phyloP scores from a whole-genome alignment of 2,329 filamentous ascomycete genomes.

The Tolypocladium tropicale region DNA sequence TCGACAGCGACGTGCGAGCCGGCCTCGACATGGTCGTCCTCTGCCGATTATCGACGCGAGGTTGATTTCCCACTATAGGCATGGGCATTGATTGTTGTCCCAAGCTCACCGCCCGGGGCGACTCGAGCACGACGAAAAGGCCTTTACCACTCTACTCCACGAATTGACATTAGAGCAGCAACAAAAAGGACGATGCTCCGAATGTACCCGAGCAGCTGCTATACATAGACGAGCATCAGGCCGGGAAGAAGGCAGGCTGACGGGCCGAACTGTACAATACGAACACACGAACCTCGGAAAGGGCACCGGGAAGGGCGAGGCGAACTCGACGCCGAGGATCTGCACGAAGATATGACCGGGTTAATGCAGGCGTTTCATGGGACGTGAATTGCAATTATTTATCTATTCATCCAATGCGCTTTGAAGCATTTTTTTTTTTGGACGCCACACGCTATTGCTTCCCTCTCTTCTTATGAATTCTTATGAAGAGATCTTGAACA shows the following conservation, averaged over 20 bases:
- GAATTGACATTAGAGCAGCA: neutral
- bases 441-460: too few species aligned
- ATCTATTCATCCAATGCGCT: neutral
- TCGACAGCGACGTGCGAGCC: neutral
- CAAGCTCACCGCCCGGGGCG: neutral
- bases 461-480: too few species aligned
- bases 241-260: neutral
- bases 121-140: neutral
- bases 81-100: neutral
- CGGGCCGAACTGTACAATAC: neutral
- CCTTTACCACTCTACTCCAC: too few species aligned
- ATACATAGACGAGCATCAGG: neutral
- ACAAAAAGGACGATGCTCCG: too few species aligned
- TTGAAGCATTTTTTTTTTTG: too few species aligned
- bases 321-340: neutral
- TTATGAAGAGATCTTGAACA: conserved; percentile 20
- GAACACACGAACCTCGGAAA: neutral
- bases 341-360: neutral
- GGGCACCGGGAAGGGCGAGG: neutral
- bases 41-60: neutral
- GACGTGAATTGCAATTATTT: neutral
- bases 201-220: neutral
- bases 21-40: neutral
- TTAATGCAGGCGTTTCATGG: neutral
- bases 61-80: neutral